phyloP scores from a whole-genome alignment of 257 asterid species.

The Henckelia pumila region DNA sequence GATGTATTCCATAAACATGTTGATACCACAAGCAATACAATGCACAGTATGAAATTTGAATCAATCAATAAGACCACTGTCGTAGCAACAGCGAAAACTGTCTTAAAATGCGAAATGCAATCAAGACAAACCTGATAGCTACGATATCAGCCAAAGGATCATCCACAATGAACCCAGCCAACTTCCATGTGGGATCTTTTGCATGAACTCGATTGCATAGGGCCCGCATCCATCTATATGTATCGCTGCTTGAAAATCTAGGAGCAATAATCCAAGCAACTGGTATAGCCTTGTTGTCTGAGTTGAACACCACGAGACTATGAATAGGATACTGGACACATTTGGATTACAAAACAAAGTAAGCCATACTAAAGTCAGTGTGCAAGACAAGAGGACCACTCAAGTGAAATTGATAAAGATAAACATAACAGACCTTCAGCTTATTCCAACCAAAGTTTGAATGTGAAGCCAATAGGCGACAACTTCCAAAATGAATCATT shows the following conservation, averaged over 20 bases:
- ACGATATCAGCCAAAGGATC: constrained; percentile 72
- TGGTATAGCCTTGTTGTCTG: constrained; percentile 95
- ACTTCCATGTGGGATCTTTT: constrained; percentile 92
- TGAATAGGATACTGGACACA: constrained; percentile 76
- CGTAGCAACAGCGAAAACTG: constrained; percentile 19
- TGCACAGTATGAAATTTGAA: background rate
- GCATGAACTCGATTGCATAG: constrained; percentile 74
- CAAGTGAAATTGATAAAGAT: constrained; percentile 17
- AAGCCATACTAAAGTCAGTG: constrained; percentile 30
- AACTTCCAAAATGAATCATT: constrained; percentile 85
- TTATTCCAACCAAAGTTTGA: constrained; percentile 84
- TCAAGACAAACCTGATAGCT: constrained; percentile 58
- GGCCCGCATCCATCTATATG: constrained; percentile 89
- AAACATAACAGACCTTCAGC: constrained; percentile 59
- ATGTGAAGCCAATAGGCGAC: constrained; percentile 70
- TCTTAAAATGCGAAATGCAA: constrained; percentile 4
- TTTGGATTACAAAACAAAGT: constrained; percentile 39
- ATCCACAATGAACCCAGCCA: constrained; percentile 90
- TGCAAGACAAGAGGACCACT: constrained; percentile 17
- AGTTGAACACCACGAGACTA: constrained; percentile 95
- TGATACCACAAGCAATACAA: constrained; percentile 11
- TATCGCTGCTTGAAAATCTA: constrained; percentile 56
- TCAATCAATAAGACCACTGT: background rate
- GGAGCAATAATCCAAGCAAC: constrained; percentile 93
- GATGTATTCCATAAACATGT: background rate